Conservation (phyloP, 2,329 filamentous ascomycete species). For the Pyricularia grisea region DNA sequence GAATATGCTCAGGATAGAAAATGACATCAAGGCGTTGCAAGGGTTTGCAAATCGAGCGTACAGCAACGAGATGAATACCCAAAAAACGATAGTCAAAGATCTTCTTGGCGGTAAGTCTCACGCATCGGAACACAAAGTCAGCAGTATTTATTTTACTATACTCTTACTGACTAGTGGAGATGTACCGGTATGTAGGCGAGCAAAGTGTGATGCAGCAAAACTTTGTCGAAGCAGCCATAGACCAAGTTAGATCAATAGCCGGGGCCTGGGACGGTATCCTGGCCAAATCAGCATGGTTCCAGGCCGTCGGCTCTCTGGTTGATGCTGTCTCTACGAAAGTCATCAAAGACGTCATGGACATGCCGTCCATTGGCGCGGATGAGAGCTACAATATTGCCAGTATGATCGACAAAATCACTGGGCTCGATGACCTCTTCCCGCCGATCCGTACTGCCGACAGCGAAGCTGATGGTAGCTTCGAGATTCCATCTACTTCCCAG, state of each 20-base stretch:
- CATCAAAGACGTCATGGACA: constrained; percentile 51
- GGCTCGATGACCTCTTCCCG: constrained; percentile 51
- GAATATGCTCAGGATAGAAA: constrained; percentile 47
- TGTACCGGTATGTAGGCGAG: constrained; percentile 24
- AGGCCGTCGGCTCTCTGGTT: constrained; percentile 50
- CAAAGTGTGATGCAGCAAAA: constrained; percentile 50
- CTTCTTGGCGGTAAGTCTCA: constrained; percentile 39
- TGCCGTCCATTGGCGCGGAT: constrained; percentile 51
- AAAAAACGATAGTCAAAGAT: constrained; percentile 52
- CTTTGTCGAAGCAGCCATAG: constrained; percentile 42
- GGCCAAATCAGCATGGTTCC: constrained; percentile 51
- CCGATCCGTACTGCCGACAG: constrained; percentile 21
- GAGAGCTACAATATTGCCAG: constrained; percentile 53
- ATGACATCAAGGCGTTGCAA: constrained; percentile 49
- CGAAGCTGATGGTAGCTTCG: constrained; percentile 18
- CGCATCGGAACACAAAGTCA: too few species aligned
- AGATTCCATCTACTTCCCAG: constrained; percentile 46
- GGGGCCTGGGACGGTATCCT: constrained; percentile 49
- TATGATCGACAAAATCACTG: constrained; percentile 46
- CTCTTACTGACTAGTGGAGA: background rate
- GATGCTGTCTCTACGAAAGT: constrained; percentile 52
- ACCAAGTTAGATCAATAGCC: constrained; percentile 43
- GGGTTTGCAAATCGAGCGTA: constrained; percentile 55
- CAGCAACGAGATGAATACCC: constrained; percentile 48
- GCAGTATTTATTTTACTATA: background rate